A percentile compares a stretch with the other conserved stretches of the same genome.
These are phyloP conservation scores for Trichoderma erinaceum DNA, from an alignment of 495 filamentous ascomycete genomes.

Conservation along the genomic window DNA sequence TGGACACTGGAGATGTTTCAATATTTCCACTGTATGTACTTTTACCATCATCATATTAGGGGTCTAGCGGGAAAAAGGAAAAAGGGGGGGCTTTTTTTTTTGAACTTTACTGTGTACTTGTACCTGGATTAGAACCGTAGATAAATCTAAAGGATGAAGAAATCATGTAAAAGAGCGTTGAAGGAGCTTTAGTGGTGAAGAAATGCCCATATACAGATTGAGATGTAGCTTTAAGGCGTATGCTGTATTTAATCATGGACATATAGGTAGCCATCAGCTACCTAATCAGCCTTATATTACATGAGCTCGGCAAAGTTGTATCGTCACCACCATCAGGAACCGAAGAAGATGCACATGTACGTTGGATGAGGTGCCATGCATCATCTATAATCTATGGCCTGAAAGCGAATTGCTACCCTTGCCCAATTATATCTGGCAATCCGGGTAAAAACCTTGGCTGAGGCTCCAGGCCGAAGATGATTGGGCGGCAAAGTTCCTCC, in stretches of 20 bases:
- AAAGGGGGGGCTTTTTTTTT: background rate
- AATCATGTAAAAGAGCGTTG: background rate
- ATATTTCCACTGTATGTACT: background rate
- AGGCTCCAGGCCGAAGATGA: background rate
- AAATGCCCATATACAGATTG: background rate
- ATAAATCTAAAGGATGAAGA: background rate
- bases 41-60: slow-evolving; percentile 7
- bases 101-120: slow-evolving; percentile 6
- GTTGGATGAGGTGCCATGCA: too few species aligned
- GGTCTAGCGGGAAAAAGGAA: slow-evolving; percentile 1
- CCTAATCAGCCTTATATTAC: too few species aligned
- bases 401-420: too few species aligned
- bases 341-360: too few species aligned
- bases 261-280: too few species aligned
- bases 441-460: background rate
- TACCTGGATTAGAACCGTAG: slow-evolving; percentile 12
- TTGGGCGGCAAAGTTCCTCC: slow-evolving; percentile 8
- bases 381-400: too few species aligned
- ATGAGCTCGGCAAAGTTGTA: too few species aligned
- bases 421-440: too few species aligned
- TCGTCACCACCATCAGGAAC: too few species aligned
- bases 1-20: background rate
- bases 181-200: background rate
- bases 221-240: too few species aligned
- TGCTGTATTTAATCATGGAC: too few species aligned